These are phyloP conservation scores for Kwoniella europaea DNA, from an alignment of 768 basidiomycete species.

Conservation along the genomic window DNA sequence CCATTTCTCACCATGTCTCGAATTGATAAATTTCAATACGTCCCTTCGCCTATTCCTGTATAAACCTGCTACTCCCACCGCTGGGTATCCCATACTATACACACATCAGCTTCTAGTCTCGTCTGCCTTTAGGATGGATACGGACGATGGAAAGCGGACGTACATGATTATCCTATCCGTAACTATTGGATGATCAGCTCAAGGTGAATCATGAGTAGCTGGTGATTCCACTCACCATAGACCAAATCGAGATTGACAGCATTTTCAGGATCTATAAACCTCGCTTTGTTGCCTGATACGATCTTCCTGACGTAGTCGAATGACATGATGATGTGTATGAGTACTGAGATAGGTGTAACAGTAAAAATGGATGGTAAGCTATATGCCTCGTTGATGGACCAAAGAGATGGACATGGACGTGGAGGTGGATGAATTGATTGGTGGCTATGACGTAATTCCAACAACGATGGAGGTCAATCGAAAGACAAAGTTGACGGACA, in stretches of 20 bases:
- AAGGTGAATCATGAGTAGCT: neutral
- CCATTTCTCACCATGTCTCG: slow-evolving; percentile 74
- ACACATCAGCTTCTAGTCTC: neutral
- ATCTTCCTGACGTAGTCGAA: slow-evolving; percentile 70
- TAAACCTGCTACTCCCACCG: slow-evolving; percentile 73
- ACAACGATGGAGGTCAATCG: neutral
- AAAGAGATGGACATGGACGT: neutral
- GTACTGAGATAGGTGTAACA: neutral
- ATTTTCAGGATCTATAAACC: slow-evolving; percentile 72
- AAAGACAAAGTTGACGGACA: no score
- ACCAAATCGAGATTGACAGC: slow-evolving; percentile 68
- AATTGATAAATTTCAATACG: slow-evolving; percentile 73
- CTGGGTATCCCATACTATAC: slow-evolving; percentile 71
- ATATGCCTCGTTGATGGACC: no score
- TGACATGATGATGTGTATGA: slow-evolving; percentile 30
- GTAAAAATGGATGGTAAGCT: neutral
- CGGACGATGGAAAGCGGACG: slow-evolving; percentile 62
- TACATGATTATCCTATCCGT: slow-evolving; percentile 69
- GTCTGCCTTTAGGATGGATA: neutral
- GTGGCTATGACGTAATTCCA: slow-evolving; percentile 5
- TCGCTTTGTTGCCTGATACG: slow-evolving; percentile 80
- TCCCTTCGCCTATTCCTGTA: slow-evolving; percentile 81
- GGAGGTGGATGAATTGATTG: neutral
- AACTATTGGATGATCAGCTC: slow-evolving; percentile 61
- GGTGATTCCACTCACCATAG: slow-evolving; percentile 30